Evolutionary conservation across 352 stramenopile species (phyloP), one percentile per base, ranked within the genome.

Genomic region (Lagenidium sp.): DNA sequence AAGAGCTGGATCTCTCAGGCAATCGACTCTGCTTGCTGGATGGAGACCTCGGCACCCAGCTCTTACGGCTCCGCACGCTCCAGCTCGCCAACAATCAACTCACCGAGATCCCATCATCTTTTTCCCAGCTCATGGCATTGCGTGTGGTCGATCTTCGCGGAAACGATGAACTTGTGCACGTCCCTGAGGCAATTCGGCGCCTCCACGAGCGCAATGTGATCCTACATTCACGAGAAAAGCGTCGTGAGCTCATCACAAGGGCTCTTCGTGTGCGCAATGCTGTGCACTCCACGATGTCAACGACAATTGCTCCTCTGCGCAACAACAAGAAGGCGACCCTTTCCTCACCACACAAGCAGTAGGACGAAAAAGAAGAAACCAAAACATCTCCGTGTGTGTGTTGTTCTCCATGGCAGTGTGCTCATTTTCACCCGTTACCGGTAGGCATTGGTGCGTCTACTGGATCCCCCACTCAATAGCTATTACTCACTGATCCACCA

Each of bases 401-500:
- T 44, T 13, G 26, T 10, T 43, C 31, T 19, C 43, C 25, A 20
- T 41, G 36, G 26, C 16, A 11, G 21, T 19, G 18, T 4, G 28
- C 11, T 15, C 16, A 5, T n/a, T n/a, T n/a, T n/a, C n/a, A n/a
- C n/a, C n/a, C n/a, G n/a, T n/a, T n/a, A n/a, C n/a, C n/a, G n/a
- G n/a, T n/a, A n/a, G n/a, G n/a, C n/a, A n/a, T n/a, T n/a, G n/a
- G n/a, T n/a, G n/a, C n/a, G n/a, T n/a, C n/a, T n/a, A n/a, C n/a
- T n/a, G n/a, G n/a, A n/a, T n/a, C n/a, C n/a, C n/a, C n/a, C n/a
- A n/a, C n/a, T n/a, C n/a, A n/a, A n/a, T n/a, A n/a, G n/a, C n/a
- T n/a, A 18, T 54, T 49, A 82, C 40, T 81, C 72, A 37, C 54
- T 73, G 15, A 72, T 50, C 72, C 72, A 85, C 72, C 72, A 85